Conservation (phyloP, 2,329 filamentous ascomycete species). For the Fusarium papillatum region DNA sequence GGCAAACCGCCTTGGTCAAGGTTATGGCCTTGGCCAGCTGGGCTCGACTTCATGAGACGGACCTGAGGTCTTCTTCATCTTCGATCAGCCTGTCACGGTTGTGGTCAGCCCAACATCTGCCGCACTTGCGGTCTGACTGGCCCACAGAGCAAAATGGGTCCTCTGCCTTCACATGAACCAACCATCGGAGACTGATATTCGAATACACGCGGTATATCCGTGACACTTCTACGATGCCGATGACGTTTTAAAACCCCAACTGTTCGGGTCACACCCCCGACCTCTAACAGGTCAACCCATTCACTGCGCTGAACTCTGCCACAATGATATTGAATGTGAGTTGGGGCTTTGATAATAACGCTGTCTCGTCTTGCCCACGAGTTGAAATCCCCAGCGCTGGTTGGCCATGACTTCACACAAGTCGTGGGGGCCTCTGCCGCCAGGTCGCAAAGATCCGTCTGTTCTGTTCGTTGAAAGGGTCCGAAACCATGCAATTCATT, state of each 20-base stretch:
- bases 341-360: background rate
- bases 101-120: background rate
- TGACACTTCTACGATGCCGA: slow-evolving; percentile 6
- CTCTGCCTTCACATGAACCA: background rate
- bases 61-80: background rate
- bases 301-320: background rate
- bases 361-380: background rate
- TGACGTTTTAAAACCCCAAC: background rate
- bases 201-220: background rate
- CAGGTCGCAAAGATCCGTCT: slow-evolving; percentile 11
- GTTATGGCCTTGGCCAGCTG: background rate
- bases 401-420: slow-evolving; percentile 24
- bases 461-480: slow-evolving; percentile 42
- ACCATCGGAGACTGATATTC: background rate
- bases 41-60: background rate
- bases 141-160: background rate
- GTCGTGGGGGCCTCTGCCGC: slow-evolving; percentile 1
- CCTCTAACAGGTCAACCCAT: background rate
- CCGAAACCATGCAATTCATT: slow-evolving; percentile 53
- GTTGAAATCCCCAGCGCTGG: slow-evolving; percentile 7
- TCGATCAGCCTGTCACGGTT: background rate
- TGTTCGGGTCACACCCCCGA: background rate
- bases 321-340: background rate
- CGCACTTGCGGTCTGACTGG: slow-evolving; percentile 5
- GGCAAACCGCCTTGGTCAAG: slow-evolving; percentile 3